Percentiles rank a stretch among this genome's conserved stretches.
Conservation (phyloP, 495 filamentous ascomycete species). For the Hypoxylon lienhwacheense region DNA sequence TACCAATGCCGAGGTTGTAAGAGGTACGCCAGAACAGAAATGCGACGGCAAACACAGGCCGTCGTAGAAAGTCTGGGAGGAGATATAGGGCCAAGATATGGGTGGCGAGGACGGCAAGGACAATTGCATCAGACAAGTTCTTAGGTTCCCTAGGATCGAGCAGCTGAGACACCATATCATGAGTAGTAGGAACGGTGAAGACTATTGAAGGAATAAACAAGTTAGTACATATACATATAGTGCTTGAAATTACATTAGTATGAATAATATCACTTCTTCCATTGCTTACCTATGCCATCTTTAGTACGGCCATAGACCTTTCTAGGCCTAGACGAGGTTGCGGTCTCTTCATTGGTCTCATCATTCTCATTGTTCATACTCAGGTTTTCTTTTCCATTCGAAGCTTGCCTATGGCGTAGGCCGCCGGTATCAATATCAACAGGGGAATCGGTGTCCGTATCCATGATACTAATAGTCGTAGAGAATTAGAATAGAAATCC, state of each 20-base stretch:
- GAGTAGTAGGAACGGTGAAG: constrained; percentile 92
- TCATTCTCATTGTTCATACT: constrained; percentile 11
- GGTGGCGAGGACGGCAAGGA: constrained; percentile 75
- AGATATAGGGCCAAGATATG: constrained; percentile 72
- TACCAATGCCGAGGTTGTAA: constrained; percentile 94
- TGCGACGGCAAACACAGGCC: constrained; percentile 73
- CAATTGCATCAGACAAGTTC: constrained; percentile 80
- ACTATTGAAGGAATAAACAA: constrained; percentile 55
- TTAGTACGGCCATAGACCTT: constrained; percentile 92
- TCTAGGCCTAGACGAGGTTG: constrained; percentile 53
- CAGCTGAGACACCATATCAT: constrained; percentile 98
- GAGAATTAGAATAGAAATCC: no score
- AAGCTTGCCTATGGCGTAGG: constrained; percentile 25
- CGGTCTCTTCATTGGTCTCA: constrained; percentile 23
- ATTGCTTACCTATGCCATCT: constrained; percentile 76
- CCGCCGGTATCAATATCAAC: constrained; percentile 23
- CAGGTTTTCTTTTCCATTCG: constrained; percentile 1
- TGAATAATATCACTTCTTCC: no score
- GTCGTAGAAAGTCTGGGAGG: constrained; percentile 66
- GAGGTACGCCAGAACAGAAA: constrained; percentile 91
- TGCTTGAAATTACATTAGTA: no score
- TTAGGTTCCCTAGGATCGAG: constrained; percentile 94
- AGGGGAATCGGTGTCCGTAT: constrained; percentile 7
- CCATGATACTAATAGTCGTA: constrained; percentile 29
- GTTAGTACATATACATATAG: not conserved